Base-by-base conservation (phyloP, 2,329 filamentous ascomycete genomes). In the Nectriaceae sp. region DNA sequence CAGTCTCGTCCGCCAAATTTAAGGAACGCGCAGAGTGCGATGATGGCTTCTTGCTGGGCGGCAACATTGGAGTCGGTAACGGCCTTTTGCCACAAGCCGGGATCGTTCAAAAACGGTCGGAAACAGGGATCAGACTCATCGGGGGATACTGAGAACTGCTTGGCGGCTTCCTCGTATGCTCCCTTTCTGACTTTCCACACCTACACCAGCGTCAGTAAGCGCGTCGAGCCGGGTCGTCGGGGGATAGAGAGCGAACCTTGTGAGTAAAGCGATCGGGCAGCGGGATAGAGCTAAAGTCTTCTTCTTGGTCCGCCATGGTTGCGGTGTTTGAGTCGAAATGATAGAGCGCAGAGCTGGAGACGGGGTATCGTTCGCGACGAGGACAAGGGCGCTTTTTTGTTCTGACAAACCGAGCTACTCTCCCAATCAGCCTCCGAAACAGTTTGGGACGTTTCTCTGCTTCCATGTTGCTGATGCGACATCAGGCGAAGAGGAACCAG, bases 181-280 rank as follows among this genome's bases (percentile, higher is more conserved):
- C 84, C 85, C 74, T 99, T 99, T 65, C 94, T 84, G 36, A 96
- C 92, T 80, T 99, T 99, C 94, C 94, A 99, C 65, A 89, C 83
- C 88, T 89, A 44, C 2, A 22, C 41, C 49, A 50, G 42, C 61
- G 36, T n/a, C 26, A 35, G 21, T 33, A 36, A 39, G 21, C 26
- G 46, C 49, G 20, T 50, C 39, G 11, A 16, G n/a, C n/a, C n/a
- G 10, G 31, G 10, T 21, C 10, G 21, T 29, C 20, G 20, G 16
- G 21, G 36, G 22, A 26, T 22, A 18, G 40, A n/a, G 22, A 33
- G 55, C 67, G 45, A 62, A 87, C 84, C 76, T 96, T 96, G 77
- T 96, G 90, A 46, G 82, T 77, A 73, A 92, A 95, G 66, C 90
- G 84, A 55, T 96, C 90, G 38, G 84, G 77, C 47, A 96, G 71